Evolutionary conservation across 352 stramenopile species (phyloP), one percentile per base, ranked within the genome.

Genomic region (Thraustochytrium sp.): DNA sequence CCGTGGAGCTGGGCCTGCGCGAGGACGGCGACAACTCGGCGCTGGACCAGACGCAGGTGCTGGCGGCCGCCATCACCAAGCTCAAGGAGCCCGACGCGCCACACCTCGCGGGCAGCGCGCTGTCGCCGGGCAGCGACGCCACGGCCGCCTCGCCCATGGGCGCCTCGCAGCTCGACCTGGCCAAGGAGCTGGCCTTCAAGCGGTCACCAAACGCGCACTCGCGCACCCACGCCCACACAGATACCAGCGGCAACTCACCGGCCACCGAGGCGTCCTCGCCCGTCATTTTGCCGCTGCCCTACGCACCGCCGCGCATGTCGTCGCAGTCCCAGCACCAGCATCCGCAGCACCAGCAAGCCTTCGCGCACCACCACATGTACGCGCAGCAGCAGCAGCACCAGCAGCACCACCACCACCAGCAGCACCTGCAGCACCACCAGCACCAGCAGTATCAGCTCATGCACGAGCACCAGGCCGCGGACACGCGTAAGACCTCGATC

Each of bases 1-100:
- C 36, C 26, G 62, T 75, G 0, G 62, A 49, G 62, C 62, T 75
- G 31, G 40, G 40, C 16, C 26, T 75, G 18, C 62, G 62, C 9
- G 36, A 75, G n/a, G 18, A 49, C 11, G 62, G 62, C 38, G 62
- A 75, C 59, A 72, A 72, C 34, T 72, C 59, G 13, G 59, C 59
- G 34, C 38, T 72, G 9, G 59, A 72, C 59, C 59, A 72, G 34
- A 72, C 59, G 1, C 59, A 72, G 8, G 59, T 72, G 23, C 59
- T 72, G 16, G 59, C 9, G 5, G 59, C 59, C 23, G 59, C 59
- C 38, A 72, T 72, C 0, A 49, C 16, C 8, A 72, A 72, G n/a
- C 59, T 72, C 38, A 72, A 72, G 59, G 59, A 72, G 59, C 59
- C 59, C 9, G 26, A 72, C 38, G 34, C 2, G 16, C 59, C 4